Percentiles rank a stretch among this genome's conserved stretches.
phyloP scores from a whole-genome alignment of 768 basidiomycete species.

The Suillus ampliporus region DNA sequence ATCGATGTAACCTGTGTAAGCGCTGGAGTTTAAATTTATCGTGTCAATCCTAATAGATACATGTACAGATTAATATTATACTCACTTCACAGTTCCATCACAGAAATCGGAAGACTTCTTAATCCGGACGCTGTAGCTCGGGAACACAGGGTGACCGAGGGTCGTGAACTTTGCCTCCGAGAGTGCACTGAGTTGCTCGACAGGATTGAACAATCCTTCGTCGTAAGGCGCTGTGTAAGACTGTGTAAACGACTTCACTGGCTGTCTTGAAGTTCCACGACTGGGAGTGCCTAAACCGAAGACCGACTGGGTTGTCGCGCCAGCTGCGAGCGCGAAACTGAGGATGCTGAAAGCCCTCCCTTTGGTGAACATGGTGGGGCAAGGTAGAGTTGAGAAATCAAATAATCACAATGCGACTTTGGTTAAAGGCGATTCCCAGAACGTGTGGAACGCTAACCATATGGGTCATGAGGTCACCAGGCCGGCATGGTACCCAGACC shows the following conservation, averaged over 20 bases:
- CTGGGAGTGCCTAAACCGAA: slow-evolving; percentile 15
- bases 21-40: slow-evolving; percentile 35
- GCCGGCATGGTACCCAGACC: not conserved
- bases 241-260: slow-evolving; percentile 8
- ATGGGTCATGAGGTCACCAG: not conserved
- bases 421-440: not conserved
- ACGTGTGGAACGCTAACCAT: too few relatives aligned
- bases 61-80: not conserved
- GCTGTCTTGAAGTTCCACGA: slow-evolving; percentile 5
- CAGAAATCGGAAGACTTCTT: slow-evolving; percentile 45
- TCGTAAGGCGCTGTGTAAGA: slow-evolving; percentile 25
- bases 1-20: slow-evolving; percentile 73
- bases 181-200: slow-evolving; percentile 35
- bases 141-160: slow-evolving; percentile 50
- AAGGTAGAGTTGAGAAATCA: not conserved
- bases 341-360: not conserved
- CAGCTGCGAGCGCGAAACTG: slow-evolving; percentile 6
- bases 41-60: not conserved
- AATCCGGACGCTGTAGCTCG: slow-evolving; percentile 46
- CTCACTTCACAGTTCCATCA: slow-evolving; percentile 46
- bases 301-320: slow-evolving; percentile 28
- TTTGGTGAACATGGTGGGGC: slow-evolving; percentile 4
- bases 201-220: slow-evolving; percentile 40
- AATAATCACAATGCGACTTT: not conserved
- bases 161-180: slow-evolving; percentile 42